phyloP scores from a whole-genome alignment of 495 filamentous ascomycete genomes.

The Aeminium ludgeri region DNA sequence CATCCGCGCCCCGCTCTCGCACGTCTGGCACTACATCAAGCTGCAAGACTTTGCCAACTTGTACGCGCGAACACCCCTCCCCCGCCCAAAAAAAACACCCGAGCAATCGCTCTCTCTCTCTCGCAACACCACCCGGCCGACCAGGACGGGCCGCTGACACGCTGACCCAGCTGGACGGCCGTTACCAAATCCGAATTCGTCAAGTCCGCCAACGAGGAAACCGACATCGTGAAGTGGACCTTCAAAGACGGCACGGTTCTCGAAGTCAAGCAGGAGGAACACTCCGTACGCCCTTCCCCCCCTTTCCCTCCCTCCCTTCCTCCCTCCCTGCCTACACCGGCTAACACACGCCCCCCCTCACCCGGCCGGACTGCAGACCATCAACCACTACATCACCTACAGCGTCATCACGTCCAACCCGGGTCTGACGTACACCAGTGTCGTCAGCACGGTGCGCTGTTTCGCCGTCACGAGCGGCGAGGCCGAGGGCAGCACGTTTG shows the following conservation, averaged over 20 bases:
- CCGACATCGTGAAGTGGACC: slow-evolving; percentile 46
- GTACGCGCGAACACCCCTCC: no score
- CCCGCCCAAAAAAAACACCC: no score
- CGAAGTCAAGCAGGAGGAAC: slow-evolving; percentile 57
- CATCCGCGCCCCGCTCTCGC: slow-evolving; percentile 41
- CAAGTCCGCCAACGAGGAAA: slow-evolving; percentile 40
- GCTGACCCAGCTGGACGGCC: slow-evolving; percentile 35
- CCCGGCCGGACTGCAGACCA: slow-evolving; percentile 26
- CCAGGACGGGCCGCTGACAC: no score
- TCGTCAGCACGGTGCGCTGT: slow-evolving; percentile 44
- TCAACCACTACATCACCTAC: slow-evolving; percentile 57
- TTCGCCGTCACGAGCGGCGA: slow-evolving; percentile 43
- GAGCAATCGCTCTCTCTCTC: no score
- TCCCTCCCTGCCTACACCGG: no score
- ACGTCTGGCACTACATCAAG: slow-evolving; percentile 56
- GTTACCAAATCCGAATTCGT: slow-evolving; percentile 38
- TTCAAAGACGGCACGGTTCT: slow-evolving; percentile 46
- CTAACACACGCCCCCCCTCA: no score
- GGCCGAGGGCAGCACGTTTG: slow-evolving; percentile 41
- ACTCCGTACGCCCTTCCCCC: no score
- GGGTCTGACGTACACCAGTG: slow-evolving; percentile 40
- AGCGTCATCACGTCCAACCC: slow-evolving; percentile 45
- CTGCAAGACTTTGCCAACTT: slow-evolving; percentile 40
- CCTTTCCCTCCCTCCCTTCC: no score
- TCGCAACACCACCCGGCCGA: no score